phyloP scores from a whole-genome alignment of 768 basidiomycete species.

The Panellus pusillus region DNA sequence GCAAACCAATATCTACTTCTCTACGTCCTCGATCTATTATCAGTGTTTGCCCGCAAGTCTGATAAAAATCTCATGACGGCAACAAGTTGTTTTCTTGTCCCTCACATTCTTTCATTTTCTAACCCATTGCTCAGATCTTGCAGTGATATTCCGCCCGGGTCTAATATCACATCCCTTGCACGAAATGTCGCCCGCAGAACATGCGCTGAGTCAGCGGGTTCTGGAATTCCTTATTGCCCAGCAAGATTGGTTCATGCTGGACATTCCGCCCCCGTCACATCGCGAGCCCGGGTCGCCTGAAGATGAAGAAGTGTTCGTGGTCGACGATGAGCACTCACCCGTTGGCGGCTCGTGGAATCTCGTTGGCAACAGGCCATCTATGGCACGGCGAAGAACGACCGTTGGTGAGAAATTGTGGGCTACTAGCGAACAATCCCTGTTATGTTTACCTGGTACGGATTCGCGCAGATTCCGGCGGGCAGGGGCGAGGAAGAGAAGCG shows the following conservation, averaged over 20 bases:
- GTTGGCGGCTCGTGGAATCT: constrained; percentile 55
- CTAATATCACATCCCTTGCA: constrained; percentile 87
- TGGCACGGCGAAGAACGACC: constrained; percentile 31
- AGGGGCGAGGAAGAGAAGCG: constrained; percentile 9
- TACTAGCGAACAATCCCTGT: constrained; percentile 19
- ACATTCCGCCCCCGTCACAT: constrained; percentile 70
- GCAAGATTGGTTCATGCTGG: constrained; percentile 93
- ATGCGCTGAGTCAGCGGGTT: constrained; percentile 84
- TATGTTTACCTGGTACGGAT: not conserved
- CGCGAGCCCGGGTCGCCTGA: constrained; percentile 20
- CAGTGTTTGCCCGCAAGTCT: constrained; percentile 89
- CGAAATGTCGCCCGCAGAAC: constrained; percentile 83
- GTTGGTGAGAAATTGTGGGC: constrained; percentile 32
- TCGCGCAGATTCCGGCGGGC: constrained; percentile 22
- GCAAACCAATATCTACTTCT: constrained; percentile 95
- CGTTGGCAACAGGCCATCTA: constrained; percentile 36
- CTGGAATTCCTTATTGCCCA: constrained; percentile 96
- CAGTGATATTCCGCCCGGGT: constrained; percentile 96
- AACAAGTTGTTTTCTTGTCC: constrained; percentile 61
- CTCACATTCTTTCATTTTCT: not conserved
- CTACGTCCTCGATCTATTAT: constrained; percentile 93
- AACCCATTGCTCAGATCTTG: constrained; percentile 64
- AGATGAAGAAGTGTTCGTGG: constrained; percentile 48
- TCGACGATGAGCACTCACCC: constrained; percentile 48
- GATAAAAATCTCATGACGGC: constrained; percentile 97